Conservation (phyloP, 257 asterid genomes). For the Lithospermum erythrorhizon region DNA sequence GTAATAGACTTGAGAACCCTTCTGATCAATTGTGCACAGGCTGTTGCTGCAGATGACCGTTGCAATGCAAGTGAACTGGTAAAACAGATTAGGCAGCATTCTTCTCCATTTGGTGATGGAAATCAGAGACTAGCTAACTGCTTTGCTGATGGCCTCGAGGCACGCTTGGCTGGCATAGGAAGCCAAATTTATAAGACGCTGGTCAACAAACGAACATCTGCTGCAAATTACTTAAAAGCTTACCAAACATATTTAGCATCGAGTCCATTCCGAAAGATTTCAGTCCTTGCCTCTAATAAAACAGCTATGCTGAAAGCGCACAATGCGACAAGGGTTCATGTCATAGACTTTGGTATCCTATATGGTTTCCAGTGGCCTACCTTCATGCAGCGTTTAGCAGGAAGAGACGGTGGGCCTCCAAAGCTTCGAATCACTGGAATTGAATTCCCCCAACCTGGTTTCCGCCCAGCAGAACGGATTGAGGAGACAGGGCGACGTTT, state of each 20-base stretch:
- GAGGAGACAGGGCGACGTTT: conserved; percentile 18
- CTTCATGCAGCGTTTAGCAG: conserved; percentile 11
- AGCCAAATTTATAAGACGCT: conserved; percentile 12
- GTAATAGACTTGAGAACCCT: conserved; percentile 16
- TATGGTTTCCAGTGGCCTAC: conserved; percentile 21
- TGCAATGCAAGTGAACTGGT: conserved; percentile 6
- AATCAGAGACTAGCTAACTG: conserved; percentile 14
- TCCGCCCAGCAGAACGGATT: conserved; percentile 14
- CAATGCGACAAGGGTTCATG: conserved; percentile 8
- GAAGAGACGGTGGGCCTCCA: conserved; percentile 17
- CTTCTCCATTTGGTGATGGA: conserved; percentile 18
- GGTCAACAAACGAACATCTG: conserved; percentile 12
- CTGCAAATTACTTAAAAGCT: conserved; percentile 17
- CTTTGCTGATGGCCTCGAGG: conserved; percentile 15
- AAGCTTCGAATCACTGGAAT: conserved; percentile 17
- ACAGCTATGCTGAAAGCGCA: conserved; percentile 4
- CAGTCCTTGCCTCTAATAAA: conserved; percentile 9
- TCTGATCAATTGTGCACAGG: conserved; percentile 17
- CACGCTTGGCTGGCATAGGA: conserved; percentile 17
- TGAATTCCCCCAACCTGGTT: conserved; percentile 21
- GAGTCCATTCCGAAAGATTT: conserved; percentile 16
- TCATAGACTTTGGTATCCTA: conserved; percentile 18
- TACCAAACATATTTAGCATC: conserved; percentile 17
- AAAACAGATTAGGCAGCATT: conserved; percentile 14
- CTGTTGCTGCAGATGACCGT: conserved; percentile 17